Percentiles rank a stretch among this genome's conserved stretches.
phyloP scores from a whole-genome alignment of 768 basidiomycete species.

The Trametes cubensis region DNA sequence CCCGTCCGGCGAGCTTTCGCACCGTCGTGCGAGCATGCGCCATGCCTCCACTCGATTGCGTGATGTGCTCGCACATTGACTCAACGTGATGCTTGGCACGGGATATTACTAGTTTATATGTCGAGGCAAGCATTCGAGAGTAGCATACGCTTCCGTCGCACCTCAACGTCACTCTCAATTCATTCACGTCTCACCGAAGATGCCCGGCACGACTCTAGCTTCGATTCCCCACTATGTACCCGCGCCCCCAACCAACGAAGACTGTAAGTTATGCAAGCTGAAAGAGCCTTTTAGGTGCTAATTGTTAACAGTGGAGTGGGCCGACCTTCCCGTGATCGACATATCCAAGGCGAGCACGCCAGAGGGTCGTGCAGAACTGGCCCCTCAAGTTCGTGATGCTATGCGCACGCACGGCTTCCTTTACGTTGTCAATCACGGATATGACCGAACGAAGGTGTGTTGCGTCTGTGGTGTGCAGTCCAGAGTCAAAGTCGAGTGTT shows the following conservation, averaged over 20 bases:
- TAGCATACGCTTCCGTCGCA: neutral
- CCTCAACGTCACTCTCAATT: too few species aligned
- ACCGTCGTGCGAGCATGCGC: slow-evolving; percentile 1
- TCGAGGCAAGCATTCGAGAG: too few species aligned
- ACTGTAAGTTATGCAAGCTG: neutral
- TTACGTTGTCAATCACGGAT: slow-evolving; percentile 38
- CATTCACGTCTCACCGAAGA: neutral
- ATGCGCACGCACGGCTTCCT: slow-evolving; percentile 36
- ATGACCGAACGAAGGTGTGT: slow-evolving; percentile 29
- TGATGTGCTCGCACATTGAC: slow-evolving; percentile 11
- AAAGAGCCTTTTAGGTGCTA: too few species aligned
- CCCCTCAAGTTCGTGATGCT: slow-evolving; percentile 31
- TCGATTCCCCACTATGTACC: slow-evolving; percentile 29
- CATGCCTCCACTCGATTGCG: slow-evolving; percentile 18
- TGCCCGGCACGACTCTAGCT: slow-evolving; percentile 24
- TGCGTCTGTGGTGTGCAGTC: too few species aligned
- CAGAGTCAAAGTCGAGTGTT: neutral
- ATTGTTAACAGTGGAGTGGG: slow-evolving; percentile 35
- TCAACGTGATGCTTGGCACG: neutral
- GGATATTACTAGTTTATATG: too few species aligned
- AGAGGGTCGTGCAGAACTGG: slow-evolving; percentile 34
- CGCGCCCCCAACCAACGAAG: slow-evolving; percentile 29
- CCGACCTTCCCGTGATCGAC: slow-evolving; percentile 37
- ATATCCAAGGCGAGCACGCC: slow-evolving; percentile 31
- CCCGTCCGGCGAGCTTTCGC: neutral